These are phyloP conservation scores for Aspergillus leporis DNA, from an alignment of 495 filamentous ascomycete species.

Conservation along the genomic window DNA sequence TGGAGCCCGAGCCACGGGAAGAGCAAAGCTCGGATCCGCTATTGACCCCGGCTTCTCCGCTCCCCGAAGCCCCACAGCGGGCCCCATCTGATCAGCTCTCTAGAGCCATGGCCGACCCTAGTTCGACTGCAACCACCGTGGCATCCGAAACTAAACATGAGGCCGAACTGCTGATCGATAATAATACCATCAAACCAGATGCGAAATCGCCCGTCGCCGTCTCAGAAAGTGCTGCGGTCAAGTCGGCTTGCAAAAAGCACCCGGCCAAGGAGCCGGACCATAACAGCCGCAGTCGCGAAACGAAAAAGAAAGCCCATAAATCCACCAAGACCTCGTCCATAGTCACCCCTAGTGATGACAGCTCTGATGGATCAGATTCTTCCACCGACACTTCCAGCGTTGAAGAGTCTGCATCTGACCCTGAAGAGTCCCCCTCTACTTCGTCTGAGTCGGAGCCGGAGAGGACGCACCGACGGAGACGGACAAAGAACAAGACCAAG, in stretches of 20 bases:
- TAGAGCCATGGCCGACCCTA: constrained; percentile 32
- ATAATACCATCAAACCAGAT: constrained; percentile 31
- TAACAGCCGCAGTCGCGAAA: constrained; percentile 18
- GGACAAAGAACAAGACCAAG: constrained; percentile 49
- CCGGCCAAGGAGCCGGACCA: constrained; percentile 28
- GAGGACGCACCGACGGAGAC: constrained; percentile 28
- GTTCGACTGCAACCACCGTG: constrained; percentile 15
- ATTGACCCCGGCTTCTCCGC: constrained; percentile 16
- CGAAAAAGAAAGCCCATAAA: constrained; percentile 37
- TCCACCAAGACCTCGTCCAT: constrained; percentile 29
- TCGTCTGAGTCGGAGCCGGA: constrained; percentile 39
- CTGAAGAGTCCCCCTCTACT: constrained; percentile 30
- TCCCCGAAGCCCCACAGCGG: constrained; percentile 24
- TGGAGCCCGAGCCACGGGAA: constrained; percentile 10
- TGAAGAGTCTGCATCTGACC: constrained; percentile 27
- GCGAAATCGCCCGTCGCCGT: constrained; percentile 23
- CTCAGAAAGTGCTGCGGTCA: constrained; percentile 28
- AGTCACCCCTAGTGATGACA: constrained; percentile 26
- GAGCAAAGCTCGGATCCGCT: constrained; percentile 16
- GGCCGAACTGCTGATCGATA: constrained; percentile 29
- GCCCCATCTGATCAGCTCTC: constrained; percentile 12
- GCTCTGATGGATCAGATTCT: constrained; percentile 25
- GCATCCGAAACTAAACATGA: constrained; percentile 30
- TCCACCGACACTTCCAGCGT: constrained; percentile 20
- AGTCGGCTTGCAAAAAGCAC: constrained; percentile 41